These are phyloP conservation scores for Thamnidium elegans DNA, from an alignment of 192 early-diverging fungal genomes.

Conservation along the genomic window DNA sequence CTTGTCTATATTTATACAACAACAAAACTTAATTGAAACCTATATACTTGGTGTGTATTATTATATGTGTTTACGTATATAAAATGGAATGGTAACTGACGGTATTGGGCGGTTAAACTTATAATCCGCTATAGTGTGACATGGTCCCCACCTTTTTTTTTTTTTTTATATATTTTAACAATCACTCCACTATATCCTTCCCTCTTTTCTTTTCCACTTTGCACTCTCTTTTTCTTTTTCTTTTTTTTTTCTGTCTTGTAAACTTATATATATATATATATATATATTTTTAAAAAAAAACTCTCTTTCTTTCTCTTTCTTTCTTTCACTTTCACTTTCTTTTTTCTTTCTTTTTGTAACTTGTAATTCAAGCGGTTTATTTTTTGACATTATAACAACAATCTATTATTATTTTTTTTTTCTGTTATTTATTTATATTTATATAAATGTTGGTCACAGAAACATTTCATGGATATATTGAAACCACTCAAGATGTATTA, in stretches of 20 bases:
- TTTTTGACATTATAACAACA: too few relatives aligned
- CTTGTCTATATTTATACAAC: too few relatives aligned
- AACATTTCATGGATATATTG: constrained; percentile 48
- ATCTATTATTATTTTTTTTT: too few relatives aligned
- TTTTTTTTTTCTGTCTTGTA: neutral
- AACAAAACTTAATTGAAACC: too few relatives aligned
- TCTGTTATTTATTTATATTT: too few relatives aligned
- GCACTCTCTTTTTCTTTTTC: too few relatives aligned
- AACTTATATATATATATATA: neutral
- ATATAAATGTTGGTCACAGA: constrained; percentile 9
- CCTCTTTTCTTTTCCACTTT: neutral
- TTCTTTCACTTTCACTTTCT: neutral
- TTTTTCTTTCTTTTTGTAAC: too few relatives aligned
- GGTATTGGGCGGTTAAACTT: neutral
- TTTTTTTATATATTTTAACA: constrained; percentile 4
- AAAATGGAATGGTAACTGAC: too few relatives aligned
- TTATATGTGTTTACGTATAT: too few relatives aligned
- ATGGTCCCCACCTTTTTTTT: constrained; percentile 10
- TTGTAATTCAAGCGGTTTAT: too few relatives aligned
- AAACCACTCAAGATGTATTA: constrained; percentile 58
- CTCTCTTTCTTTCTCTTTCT: neutral
- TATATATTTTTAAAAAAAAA: neutral
- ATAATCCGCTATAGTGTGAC: neutral
- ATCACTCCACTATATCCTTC: constrained; percentile 3
- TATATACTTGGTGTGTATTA: too few relatives aligned